Evolutionary conservation across 2,329 filamentous ascomycete species (phyloP).

Genomic region (Didymella pinodella): DNA sequence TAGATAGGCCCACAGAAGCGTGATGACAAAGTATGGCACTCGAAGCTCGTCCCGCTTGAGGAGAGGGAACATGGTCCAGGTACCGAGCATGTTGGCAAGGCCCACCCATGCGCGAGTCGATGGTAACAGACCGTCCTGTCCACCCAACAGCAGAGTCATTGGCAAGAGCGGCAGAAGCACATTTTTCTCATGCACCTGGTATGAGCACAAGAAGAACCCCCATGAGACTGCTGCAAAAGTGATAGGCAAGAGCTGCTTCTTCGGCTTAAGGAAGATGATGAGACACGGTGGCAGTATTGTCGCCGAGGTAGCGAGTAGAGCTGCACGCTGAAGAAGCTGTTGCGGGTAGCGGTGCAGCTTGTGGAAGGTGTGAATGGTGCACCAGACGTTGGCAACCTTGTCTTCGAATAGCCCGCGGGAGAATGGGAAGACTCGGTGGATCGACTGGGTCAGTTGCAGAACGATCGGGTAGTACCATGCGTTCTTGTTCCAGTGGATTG

Average conservation of each 20-base stretch:
- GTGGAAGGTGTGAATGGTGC: constrained; percentile 84
- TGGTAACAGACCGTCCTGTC: constrained; percentile 77
- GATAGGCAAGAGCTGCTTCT: constrained; percentile 77
- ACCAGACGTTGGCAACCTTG: constrained; percentile 99
- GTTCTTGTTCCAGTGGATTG: constrained; percentile 64
- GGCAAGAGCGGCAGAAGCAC: constrained; percentile 90
- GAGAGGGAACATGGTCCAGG: constrained; percentile 93
- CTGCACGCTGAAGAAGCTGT: constrained; percentile 75
- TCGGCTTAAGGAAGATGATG: constrained; percentile 79
- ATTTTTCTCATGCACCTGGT: constrained; percentile 98
- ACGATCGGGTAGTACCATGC: constrained; percentile 77
- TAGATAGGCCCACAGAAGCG: constrained; percentile 88
- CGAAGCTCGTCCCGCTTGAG: constrained; percentile 83
- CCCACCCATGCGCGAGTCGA: constrained; percentile 88
- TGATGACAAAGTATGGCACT: constrained; percentile 85
- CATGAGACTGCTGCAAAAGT: constrained; percentile 86
- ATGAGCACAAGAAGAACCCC: constrained; percentile 98
- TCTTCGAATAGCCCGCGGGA: constrained; percentile 96
- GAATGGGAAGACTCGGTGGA: constrained; percentile 96
- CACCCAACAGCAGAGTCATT: constrained; percentile 86
- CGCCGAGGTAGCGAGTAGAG: constrained; percentile 75
- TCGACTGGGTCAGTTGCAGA: constrained; percentile 80
- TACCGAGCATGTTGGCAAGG: constrained; percentile 89
- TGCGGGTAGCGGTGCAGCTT: constrained; percentile 81
- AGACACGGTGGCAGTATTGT: constrained; percentile 82